Percentiles rank a stretch among this genome's conserved stretches.
phyloP scores from a whole-genome alignment of 805 yeast genomes.

The Yarrowia deformans region DNA sequence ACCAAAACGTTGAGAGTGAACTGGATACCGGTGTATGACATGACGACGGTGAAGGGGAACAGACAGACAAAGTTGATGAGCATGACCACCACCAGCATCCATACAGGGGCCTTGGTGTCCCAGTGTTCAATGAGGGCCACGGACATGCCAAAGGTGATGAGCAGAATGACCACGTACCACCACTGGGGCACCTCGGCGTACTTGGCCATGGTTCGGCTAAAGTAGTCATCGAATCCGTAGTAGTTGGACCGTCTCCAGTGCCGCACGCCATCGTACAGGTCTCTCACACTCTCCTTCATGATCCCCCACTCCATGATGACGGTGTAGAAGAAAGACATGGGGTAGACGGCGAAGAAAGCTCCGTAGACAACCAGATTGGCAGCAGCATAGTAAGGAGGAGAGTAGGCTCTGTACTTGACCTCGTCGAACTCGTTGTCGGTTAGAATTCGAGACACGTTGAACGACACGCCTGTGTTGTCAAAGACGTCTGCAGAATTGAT shows the following conservation, averaged over 20 bases:
- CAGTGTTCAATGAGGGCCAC: constrained; percentile 54
- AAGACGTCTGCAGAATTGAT: constrained; percentile 62
- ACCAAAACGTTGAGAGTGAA: constrained; percentile 68
- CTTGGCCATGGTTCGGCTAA: constrained; percentile 57
- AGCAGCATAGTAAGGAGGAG: constrained; percentile 73
- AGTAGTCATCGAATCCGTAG: constrained; percentile 53
- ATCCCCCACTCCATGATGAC: constrained; percentile 41
- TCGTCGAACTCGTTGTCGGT: constrained; percentile 51
- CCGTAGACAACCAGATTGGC: constrained; percentile 58
- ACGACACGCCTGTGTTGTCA: constrained; percentile 60
- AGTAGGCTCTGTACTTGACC: constrained; percentile 61
- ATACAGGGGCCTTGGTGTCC: constrained; percentile 60
- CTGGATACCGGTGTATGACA: constrained; percentile 64
- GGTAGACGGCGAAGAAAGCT: constrained; percentile 62
- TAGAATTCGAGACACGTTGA: constrained; percentile 59
- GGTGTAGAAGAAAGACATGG: constrained; percentile 60
- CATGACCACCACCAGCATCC: constrained; percentile 67
- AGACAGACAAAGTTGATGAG: constrained; percentile 62
- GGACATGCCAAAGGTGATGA: constrained; percentile 55
- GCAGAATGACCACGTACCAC: constrained; percentile 59
- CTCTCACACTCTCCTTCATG: constrained; percentile 43
- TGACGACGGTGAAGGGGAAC: constrained; percentile 68
- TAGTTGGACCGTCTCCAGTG: constrained; percentile 22
- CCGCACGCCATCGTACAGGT: constrained; percentile 8
- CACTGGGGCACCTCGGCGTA: constrained; percentile 62